phyloP scores from a whole-genome alignment of 495 filamentous ascomycete species.

The Lasiosphaeriaceae sp. region DNA sequence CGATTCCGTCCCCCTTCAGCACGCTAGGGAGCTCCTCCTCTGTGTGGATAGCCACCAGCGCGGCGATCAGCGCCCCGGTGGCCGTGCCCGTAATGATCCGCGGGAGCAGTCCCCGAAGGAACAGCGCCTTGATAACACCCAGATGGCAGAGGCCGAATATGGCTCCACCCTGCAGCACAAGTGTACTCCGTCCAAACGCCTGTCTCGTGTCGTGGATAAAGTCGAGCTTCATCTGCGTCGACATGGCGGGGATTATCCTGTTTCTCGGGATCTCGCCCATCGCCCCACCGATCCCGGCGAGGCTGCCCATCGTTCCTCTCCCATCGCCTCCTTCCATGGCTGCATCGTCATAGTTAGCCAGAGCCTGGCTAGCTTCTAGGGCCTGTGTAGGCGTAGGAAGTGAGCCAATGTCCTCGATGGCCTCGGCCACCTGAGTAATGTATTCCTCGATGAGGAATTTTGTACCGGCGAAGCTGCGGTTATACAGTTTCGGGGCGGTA shows the following conservation, averaged over 20 bases:
- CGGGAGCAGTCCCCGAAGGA: constrained; percentile 77
- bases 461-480: constrained; percentile 80
- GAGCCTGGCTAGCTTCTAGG: not conserved
- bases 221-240: constrained; percentile 81
- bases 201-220: constrained; percentile 86
- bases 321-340: not conserved
- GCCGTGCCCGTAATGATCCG: constrained; percentile 89
- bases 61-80: constrained; percentile 86
- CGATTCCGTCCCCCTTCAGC: constrained; percentile 73
- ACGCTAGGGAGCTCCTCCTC: constrained; percentile 79
- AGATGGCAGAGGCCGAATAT: constrained; percentile 91
- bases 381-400: constrained; percentile 51
- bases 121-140: constrained; percentile 85
- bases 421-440: constrained; percentile 74
- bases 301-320: not conserved
- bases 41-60: constrained; percentile 82
- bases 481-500: constrained; percentile 76
- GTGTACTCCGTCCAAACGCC: constrained; percentile 80
- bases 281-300: not conserved
- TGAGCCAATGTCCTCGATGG: constrained; percentile 71
- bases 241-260: constrained; percentile 39
- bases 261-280: not conserved
- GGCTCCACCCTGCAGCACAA: constrained; percentile 86
- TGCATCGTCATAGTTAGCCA: not conserved
- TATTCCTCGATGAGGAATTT: constrained; percentile 92